Evolutionary conservation across 2,329 filamentous ascomycete genomes (phyloP), one percentile per base, ranked within the genome.

Genomic region (Cercospora canescens): DNA sequence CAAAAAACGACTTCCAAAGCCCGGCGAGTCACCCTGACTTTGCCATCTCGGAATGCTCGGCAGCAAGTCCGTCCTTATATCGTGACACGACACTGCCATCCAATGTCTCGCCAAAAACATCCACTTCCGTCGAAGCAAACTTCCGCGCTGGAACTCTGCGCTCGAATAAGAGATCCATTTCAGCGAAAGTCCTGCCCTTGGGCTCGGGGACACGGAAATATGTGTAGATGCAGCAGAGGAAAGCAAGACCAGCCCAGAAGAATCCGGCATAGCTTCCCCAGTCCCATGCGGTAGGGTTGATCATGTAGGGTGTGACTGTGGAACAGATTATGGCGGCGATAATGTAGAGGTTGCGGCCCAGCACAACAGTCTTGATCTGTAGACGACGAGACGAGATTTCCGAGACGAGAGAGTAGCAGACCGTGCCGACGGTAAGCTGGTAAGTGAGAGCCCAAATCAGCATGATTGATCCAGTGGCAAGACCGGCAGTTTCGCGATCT

Each of bases 241-340:
- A 92, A 79, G 91, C 94, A 64, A 92, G 89, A 0, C 89, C 91
- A 14, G 88, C 89, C 91, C 93, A 93, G 83, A 96, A 70, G 57
- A 96, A 96, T 30, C 93, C 93, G 0, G 93, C 87, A 73, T 87
- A 95, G 80, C 95, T 95, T 67, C 87, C 85, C 93, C 93, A 97
- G 79, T 96, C 83, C 93, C 94, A 97, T 0, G 88, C 90, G 1
- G 83, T 85, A 0, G 93, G 92, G 80, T 97, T 97, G 48, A 96
- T 85, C 93, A 97, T 97, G 80, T 96, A 96, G 0, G 93, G 93
- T 0, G 92, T 96, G 45, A 97, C 79, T 4, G 96, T 90, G 59
- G 88, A 89, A 75, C 89, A 92, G 73, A 96, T 81, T 71, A 97
- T 96, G 69, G 87, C 90, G 50, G 94, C 91, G 59, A 96, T 82